Conservation (phyloP, 805 yeast genomes). For the Debaryomyces prosopidis region DNA sequence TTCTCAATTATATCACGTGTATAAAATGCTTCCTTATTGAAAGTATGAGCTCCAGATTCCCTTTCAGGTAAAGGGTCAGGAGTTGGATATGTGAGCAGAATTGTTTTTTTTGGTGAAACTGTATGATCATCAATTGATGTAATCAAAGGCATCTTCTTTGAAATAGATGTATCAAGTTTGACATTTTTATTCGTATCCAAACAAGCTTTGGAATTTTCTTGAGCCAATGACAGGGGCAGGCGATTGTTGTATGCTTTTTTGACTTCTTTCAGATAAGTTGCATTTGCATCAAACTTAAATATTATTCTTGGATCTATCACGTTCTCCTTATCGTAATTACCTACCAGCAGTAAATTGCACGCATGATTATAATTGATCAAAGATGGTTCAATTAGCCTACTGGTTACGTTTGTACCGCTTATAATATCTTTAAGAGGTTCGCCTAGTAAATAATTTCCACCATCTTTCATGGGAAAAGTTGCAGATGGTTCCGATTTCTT, state of each 20-base stretch:
- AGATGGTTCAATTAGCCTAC: not conserved
- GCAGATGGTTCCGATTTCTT: not conserved
- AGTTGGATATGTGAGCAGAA: no score
- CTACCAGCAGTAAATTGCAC: not conserved
- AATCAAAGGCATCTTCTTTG: not conserved
- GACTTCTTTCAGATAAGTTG: not conserved
- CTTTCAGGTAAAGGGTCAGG: no score
- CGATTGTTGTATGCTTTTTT: not conserved
- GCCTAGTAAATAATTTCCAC: not conserved
- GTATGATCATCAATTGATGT: not conserved
- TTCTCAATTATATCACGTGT: no score
- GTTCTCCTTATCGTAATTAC: not conserved
- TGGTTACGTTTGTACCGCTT: not conserved
- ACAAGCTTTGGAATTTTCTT: not conserved
- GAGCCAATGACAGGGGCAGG: not conserved
- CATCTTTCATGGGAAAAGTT: not conserved
- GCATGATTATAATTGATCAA: not conserved
- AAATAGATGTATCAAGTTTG: not conserved
- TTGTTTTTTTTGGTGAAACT: no score
- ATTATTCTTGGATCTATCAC: conserved; percentile 1
- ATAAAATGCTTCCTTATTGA: no score
- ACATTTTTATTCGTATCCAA: not conserved
- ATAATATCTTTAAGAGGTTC: not conserved
- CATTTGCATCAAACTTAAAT: not conserved
- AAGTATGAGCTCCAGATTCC: no score